Conservation (phyloP, 2,329 filamentous ascomycete genomes). For the Verticillium alfalfae region DNA sequence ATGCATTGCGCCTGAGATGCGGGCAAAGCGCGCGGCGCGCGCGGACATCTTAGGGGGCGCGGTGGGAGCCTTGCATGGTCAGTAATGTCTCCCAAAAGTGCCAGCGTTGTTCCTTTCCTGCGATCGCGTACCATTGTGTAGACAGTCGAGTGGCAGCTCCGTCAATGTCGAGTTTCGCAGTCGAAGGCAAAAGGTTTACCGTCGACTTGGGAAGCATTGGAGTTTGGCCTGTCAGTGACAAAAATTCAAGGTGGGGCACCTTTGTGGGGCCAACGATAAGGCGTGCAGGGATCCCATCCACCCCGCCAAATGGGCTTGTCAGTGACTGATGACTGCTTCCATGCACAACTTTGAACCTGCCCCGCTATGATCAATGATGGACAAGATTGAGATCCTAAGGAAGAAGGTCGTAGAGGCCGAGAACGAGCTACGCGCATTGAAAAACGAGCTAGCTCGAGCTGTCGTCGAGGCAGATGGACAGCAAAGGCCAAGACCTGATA, state of each 20-base stretch:
- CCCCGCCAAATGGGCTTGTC: not conserved
- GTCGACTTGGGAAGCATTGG: not conserved
- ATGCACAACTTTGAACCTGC: not conserved
- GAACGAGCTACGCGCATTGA: conserved; percentile 10
- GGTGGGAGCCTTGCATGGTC: conserved; percentile 14
- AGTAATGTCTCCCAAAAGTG: not conserved
- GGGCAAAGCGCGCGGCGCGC: conserved; percentile 48
- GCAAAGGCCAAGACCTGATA: not conserved
- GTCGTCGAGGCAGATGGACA: not conserved
- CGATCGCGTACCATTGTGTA: not conserved
- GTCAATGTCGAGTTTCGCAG: not conserved
- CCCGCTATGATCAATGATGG: conserved; percentile 21
- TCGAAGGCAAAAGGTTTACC: not conserved
- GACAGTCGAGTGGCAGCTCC: not conserved
- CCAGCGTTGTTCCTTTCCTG: not conserved
- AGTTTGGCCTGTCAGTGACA: not conserved
- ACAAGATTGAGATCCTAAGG: conserved; percentile 33
- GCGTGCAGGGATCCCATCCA: not conserved
- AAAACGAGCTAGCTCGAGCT: not conserved
- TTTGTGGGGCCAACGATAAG: not conserved
- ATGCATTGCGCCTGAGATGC: conserved; percentile 41
- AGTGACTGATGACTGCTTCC: no score
- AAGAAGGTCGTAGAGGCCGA: conserved; percentile 37
- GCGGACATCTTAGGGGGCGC: conserved; percentile 50
- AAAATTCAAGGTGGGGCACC: conserved; percentile 1